Conservation (phyloP, 805 yeast species). For the Suhomyces xylopsoci region DNA sequence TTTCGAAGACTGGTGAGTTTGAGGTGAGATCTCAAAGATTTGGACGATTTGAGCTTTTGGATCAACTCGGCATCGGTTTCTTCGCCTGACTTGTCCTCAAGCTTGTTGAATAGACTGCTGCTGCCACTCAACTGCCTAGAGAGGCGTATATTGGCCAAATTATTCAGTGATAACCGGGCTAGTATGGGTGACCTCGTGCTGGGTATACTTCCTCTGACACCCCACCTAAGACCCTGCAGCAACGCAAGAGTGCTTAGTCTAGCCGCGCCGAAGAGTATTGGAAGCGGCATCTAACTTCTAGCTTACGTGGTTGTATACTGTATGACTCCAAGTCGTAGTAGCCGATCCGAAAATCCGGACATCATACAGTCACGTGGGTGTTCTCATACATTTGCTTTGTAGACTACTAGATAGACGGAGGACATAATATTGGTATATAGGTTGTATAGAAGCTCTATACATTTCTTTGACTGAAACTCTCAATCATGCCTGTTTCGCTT, state of each 20-base stretch:
- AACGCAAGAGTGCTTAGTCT: not conserved
- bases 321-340: not conserved
- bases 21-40: conserved; percentile 27
- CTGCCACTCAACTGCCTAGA: not conserved
- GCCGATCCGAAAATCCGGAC: not conserved
- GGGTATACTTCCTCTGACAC: not conserved
- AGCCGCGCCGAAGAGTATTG: not conserved
- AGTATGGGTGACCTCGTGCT: not conserved
- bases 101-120: not conserved
- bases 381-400: not conserved
- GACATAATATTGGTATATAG: not conserved
- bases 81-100: not conserved
- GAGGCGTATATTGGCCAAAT: not conserved
- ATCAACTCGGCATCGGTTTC: conserved; percentile 1
- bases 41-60: conserved; percentile 3
- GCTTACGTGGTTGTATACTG: not conserved
- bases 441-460: conserved; percentile 15
- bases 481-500: conserved; percentile 70
- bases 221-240: not conserved
- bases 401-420: not conserved
- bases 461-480: conserved; percentile 60
- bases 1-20: conserved; percentile 24
- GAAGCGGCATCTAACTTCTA: not conserved
- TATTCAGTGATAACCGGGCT: not conserved
- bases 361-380: not conserved